phyloP scores from a whole-genome alignment of 2,329 filamentous ascomycete species.

The Penicillium psychrosexuale region DNA sequence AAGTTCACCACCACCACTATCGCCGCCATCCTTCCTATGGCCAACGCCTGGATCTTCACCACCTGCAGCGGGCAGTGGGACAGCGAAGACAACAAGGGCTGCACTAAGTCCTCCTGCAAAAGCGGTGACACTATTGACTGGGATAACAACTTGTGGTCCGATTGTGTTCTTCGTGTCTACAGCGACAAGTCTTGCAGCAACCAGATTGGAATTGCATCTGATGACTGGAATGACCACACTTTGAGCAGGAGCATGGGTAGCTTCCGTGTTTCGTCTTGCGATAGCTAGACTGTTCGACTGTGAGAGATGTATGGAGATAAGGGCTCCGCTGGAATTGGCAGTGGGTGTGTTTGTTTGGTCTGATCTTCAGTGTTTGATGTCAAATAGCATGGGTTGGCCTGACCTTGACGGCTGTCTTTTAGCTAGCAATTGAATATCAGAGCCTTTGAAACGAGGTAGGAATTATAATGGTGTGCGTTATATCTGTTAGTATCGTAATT shows the following conservation, averaged over 20 bases:
- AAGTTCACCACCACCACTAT: constrained; percentile 11
- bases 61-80: constrained; percentile 10
- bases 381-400: background rate
- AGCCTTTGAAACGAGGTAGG: background rate
- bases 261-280: constrained; percentile 5
- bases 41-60: constrained; percentile 15
- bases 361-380: background rate
- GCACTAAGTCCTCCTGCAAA: constrained; percentile 3
- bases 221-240: constrained; percentile 8
- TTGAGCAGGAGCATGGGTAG: constrained; percentile 3
- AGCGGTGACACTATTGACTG: constrained; percentile 7
- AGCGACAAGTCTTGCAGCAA: constrained; percentile 3
- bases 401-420: background rate
- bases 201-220: constrained; percentile 11
- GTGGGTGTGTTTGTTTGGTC: background rate
- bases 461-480: background rate
- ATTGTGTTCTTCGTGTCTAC: constrained; percentile 10
- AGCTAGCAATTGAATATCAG: background rate
- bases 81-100: constrained; percentile 2
- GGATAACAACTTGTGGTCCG: constrained; percentile 1
- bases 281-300: background rate
- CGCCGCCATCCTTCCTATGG: constrained; percentile 8
- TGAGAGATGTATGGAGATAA: background rate
- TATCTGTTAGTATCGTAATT: background rate
- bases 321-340: background rate